Percentiles rank a stretch among this genome's conserved stretches.
These are phyloP conservation scores for Zygosaccharomyces sapae DNA, from an alignment of 1,139 yeast species.

Conservation along the genomic window DNA sequence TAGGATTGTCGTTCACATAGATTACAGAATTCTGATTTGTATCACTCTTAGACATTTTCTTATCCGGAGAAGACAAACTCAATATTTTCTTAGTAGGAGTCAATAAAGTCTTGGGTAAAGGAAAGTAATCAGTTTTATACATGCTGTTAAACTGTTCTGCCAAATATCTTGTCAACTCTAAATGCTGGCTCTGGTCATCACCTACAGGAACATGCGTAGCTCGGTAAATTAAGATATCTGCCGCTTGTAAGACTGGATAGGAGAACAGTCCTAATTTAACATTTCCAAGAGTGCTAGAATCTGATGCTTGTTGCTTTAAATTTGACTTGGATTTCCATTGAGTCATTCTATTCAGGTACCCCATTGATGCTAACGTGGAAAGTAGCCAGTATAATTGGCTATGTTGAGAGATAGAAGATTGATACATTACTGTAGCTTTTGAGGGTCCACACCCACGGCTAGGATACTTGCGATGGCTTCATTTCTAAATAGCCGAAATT, in stretches of 20 bases:
- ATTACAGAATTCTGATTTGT: slow-evolving; percentile 62
- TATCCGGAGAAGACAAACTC: slow-evolving; percentile 66
- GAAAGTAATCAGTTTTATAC: slow-evolving; percentile 47
- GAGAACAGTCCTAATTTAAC: slow-evolving; percentile 75
- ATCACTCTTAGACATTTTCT: slow-evolving; percentile 95
- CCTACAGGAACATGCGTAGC: slow-evolving; percentile 96
- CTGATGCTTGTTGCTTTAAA: slow-evolving; percentile 42
- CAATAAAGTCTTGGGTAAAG: slow-evolving; percentile 67
- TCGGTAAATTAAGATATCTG: slow-evolving; percentile 77
- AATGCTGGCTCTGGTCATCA: slow-evolving; percentile 89
- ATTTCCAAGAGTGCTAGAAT: slow-evolving; percentile 25
- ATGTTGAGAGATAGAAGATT: slow-evolving; percentile 77
- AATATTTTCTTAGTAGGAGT: slow-evolving; percentile 78
- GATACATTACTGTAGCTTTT: slow-evolving; percentile 69
- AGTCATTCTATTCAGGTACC: slow-evolving; percentile 85
- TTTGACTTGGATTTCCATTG: slow-evolving; percentile 88
- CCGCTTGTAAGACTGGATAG: slow-evolving; percentile 92
- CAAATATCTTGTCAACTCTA: slow-evolving; percentile 75
- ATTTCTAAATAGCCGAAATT: slow-evolving; percentile 49
- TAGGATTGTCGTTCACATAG: slow-evolving; percentile 69
- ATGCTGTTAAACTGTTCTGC: slow-evolving; percentile 65
- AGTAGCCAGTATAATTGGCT: slow-evolving; percentile 80
- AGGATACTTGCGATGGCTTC: slow-evolving; percentile 86
- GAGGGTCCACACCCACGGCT: slow-evolving; percentile 78
- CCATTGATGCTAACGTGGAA: slow-evolving; percentile 77